Conservation (phyloP, 306 rosid genomes). For the Carpinus viminea region DNA sequence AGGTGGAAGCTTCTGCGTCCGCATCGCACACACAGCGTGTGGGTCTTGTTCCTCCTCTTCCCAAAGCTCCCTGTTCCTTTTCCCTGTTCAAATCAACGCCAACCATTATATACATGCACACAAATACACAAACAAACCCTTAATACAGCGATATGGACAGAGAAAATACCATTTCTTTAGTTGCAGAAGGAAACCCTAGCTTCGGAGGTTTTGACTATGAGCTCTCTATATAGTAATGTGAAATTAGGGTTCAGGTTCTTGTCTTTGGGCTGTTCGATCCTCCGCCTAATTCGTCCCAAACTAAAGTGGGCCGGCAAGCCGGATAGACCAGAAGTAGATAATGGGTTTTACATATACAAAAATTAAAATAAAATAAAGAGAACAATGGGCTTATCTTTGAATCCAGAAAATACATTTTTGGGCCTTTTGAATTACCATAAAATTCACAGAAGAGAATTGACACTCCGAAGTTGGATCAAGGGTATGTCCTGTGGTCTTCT, state of each 20-base stretch:
- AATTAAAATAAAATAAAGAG: too few species aligned
- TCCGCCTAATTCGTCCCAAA: too few species aligned
- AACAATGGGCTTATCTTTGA: too few species aligned
- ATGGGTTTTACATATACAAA: too few species aligned
- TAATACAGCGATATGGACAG: background rate
- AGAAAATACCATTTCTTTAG: constrained; percentile 26
- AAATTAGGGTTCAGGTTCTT: constrained; percentile 26
- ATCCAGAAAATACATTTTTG: too few species aligned
- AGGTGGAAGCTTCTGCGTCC: constrained; percentile 71
- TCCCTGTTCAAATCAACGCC: constrained; percentile 29
- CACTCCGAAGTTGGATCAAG: too few species aligned
- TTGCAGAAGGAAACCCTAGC: constrained; percentile 28
- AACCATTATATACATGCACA: background rate
- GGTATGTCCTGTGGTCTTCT: too few species aligned
- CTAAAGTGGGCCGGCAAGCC: too few species aligned
- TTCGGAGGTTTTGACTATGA: constrained; percentile 4
- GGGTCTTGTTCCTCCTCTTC: constrained; percentile 75
- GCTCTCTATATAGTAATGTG: background rate
- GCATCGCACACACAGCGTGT: constrained; percentile 61
- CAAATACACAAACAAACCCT: background rate
- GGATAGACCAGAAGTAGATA: too few species aligned
- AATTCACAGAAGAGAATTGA: too few species aligned
- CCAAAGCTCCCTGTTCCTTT: constrained; percentile 71
- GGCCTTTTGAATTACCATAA: too few species aligned
- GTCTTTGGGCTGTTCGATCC: too few species aligned